A percentile compares a stretch with the other conserved stretches of the same genome.
phyloP scores from a whole-genome alignment of 345 rosid species.

The Linum lewisii region DNA sequence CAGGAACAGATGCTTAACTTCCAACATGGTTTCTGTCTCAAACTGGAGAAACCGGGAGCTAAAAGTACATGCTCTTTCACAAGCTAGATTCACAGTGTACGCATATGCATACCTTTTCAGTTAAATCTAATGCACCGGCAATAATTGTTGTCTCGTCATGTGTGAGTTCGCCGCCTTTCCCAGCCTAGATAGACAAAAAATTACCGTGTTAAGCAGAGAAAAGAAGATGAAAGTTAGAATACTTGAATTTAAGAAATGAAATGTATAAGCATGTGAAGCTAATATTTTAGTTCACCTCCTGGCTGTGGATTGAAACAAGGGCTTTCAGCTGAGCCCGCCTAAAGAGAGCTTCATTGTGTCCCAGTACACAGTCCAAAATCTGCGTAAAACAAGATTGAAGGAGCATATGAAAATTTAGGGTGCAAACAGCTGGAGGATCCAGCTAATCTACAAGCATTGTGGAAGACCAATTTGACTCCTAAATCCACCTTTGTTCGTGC shows the following conservation, averaged over 20 bases:
- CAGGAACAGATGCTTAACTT: no score
- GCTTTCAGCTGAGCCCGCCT: slow-evolving; percentile 95
- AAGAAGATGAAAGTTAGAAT: background rate
- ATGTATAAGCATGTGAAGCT: slow-evolving; percentile 1
- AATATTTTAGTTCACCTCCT: slow-evolving; percentile 45
- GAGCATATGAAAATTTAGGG: slow-evolving; percentile 10
- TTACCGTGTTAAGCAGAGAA: slow-evolving; percentile 19
- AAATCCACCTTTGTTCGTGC: background rate
- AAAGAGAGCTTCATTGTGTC: slow-evolving; percentile 82
- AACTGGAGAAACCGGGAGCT: background rate
- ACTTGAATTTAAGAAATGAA: slow-evolving; percentile 6
- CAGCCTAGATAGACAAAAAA: slow-evolving; percentile 55
- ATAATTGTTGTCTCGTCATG: slow-evolving; percentile 95
- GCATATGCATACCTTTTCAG: slow-evolving; percentile 63
- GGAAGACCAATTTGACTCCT: background rate
- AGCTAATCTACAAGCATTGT: background rate
- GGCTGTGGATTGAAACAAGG: slow-evolving; percentile 83
- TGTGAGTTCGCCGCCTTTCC: slow-evolving; percentile 95
- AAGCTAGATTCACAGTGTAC: background rate
- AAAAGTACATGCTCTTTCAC: background rate
- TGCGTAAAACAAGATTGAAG: slow-evolving; percentile 14
- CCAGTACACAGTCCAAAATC: slow-evolving; percentile 82
- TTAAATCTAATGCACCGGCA: slow-evolving; percentile 92
- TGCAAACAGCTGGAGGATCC: background rate
- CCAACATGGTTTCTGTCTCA: no score